Percentiles rank a stretch among this genome's conserved stretches.
Evolutionary conservation across 2,329 filamentous ascomycete species (phyloP).

Genomic region (Neospermospora avenae): DNA sequence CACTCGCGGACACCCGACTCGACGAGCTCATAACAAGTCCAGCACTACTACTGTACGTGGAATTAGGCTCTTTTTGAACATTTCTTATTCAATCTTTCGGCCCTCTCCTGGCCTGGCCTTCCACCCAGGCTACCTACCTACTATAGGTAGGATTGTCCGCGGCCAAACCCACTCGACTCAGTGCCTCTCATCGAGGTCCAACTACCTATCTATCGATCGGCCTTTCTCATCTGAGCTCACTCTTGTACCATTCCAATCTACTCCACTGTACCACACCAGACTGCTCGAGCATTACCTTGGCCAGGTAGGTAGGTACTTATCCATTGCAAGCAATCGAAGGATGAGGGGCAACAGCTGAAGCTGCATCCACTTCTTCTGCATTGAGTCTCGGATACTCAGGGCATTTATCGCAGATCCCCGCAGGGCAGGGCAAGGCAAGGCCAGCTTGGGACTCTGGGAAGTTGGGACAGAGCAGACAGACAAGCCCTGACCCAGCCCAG

Average conservation of each 20-base stretch:
- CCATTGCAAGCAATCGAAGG: too few relatives aligned
- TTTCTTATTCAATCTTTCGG: not conserved
- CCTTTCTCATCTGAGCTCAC: not conserved
- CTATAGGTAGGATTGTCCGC: not conserved
- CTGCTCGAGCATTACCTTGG: not conserved
- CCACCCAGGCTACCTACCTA: not conserved
- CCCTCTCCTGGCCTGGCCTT: not conserved
- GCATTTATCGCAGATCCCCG: slow-evolving; percentile 4
- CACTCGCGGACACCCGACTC: too few relatives aligned
- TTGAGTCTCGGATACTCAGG: slow-evolving; percentile 13
- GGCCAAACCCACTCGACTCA: not conserved
- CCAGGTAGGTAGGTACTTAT: not conserved
- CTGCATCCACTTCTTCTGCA: slow-evolving; percentile 12
- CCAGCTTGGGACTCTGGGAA: too few relatives aligned
- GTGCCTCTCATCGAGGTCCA: not conserved
- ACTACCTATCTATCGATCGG: not conserved
- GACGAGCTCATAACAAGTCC: too few relatives aligned
- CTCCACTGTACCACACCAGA: not conserved
- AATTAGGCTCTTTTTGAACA: too few relatives aligned
- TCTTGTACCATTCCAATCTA: not conserved
- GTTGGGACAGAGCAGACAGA: too few relatives aligned
- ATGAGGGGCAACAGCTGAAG: not conserved
- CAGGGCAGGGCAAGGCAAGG: not conserved
- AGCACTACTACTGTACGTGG: too few relatives aligned
- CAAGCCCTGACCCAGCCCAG: too few relatives aligned